These are phyloP conservation scores for Eucalyptus viminalis DNA, from an alignment of 345 rosid species.

Conservation along the genomic window DNA sequence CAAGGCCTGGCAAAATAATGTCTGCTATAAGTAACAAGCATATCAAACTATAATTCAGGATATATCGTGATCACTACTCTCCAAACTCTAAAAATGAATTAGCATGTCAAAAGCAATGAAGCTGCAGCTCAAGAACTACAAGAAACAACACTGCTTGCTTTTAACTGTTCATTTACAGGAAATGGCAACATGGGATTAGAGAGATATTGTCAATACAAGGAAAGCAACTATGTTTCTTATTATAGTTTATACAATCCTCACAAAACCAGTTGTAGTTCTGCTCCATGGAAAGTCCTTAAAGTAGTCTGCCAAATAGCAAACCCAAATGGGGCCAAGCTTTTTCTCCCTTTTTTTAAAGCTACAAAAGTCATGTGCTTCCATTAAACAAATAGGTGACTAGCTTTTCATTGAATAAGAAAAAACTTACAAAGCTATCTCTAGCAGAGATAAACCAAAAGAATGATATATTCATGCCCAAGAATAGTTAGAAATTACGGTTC, in stretches of 20 bases:
- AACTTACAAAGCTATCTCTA: neutral
- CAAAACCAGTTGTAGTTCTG: neutral
- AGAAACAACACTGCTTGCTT: neutral
- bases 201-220: neutral
- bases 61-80: neutral
- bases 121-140: neutral
- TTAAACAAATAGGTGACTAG: neutral
- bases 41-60: neutral
- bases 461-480: neutral
- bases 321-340: neutral
- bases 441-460: neutral
- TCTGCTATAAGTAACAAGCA: neutral
- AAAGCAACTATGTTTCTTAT: neutral
- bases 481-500: neutral
- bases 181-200: neutral
- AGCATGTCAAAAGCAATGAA: neutral
- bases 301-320: neutral
- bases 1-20: conserved; percentile 23
- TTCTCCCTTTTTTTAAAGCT: neutral
- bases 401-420: neutral
- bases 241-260: neutral
- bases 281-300: neutral
- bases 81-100: neutral
- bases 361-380: neutral
- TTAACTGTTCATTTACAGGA: neutral